These are phyloP conservation scores for Trypanosoma boissoni DNA, from an alignment of 208 protist genomes.

Conservation along the genomic window DNA sequence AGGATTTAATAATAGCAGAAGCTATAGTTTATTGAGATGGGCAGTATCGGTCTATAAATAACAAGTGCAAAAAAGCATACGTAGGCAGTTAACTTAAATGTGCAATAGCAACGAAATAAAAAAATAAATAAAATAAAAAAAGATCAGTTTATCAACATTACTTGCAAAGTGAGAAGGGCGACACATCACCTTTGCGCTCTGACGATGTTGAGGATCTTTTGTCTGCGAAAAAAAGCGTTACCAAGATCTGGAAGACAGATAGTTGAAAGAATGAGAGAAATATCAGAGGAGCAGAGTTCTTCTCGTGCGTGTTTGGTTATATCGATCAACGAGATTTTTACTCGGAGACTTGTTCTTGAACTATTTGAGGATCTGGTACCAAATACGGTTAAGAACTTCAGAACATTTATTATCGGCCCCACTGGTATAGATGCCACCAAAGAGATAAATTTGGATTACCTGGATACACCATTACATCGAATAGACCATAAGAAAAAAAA, in stretches of 20 bases:
- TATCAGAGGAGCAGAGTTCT: conserved; percentile 69
- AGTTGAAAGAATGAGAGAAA: conserved; percentile 87
- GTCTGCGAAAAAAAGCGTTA: conserved; percentile 35
- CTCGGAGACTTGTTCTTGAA: conserved; percentile 83
- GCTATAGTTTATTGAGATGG: too few species aligned
- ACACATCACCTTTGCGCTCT: neutral
- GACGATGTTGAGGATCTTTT: conserved; percentile 19
- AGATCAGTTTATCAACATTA: neutral
- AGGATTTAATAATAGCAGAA: too few species aligned
- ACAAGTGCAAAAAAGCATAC: too few species aligned
- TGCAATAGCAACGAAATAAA: neutral
- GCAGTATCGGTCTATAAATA: too few species aligned
- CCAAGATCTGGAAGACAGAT: conserved; percentile 74
- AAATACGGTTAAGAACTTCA: conserved; percentile 89
- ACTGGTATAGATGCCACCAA: conserved; percentile 46
- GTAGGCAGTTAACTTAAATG: neutral
- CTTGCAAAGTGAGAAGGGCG: conserved; percentile 6
- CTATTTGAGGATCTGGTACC: conserved; percentile 86
- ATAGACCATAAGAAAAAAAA: conserved; percentile 56
- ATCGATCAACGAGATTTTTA: conserved; percentile 62
- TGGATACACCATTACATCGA: conserved; percentile 50
- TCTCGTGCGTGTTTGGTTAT: conserved; percentile 82
- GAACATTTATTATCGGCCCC: conserved; percentile 77
- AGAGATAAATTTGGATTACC: conserved; percentile 74
- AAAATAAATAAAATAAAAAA: neutral